These are phyloP conservation scores for Thalassiosira hispida DNA, from an alignment of 352 stramenopile species.

Conservation along the genomic window DNA sequence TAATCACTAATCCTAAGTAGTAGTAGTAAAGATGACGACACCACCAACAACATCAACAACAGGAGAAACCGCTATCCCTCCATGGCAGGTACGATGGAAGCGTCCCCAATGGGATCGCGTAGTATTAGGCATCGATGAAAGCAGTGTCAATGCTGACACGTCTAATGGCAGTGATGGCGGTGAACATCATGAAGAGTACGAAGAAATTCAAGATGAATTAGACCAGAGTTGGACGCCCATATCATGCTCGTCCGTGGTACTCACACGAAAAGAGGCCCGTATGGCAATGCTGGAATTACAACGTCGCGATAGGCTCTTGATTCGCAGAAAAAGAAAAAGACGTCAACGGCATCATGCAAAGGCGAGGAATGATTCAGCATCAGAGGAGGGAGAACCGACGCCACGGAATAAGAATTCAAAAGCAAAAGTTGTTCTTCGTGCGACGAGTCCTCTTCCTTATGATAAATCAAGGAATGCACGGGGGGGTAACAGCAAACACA, in stretches of 20 bases:
- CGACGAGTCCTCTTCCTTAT: no score
- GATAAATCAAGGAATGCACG: no score
- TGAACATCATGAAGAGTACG: not conserved
- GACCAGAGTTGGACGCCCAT: conserved; percentile 44
- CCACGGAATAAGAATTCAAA: conserved; percentile 11
- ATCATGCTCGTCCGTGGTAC: conserved; percentile 35
- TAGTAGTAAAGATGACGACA: not conserved
- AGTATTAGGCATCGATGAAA: conserved; percentile 15
- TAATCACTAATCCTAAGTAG: no score
- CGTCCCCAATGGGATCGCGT: conserved; percentile 46
- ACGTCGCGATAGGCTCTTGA: conserved; percentile 27
- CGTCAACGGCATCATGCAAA: not conserved
- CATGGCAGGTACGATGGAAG: conserved; percentile 57
- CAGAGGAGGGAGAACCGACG: not conserved
- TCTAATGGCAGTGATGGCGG: not conserved
- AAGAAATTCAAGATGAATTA: conserved; percentile 22
- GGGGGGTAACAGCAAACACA: no score
- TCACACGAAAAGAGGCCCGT: conserved; percentile 47
- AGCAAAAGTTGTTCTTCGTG: not conserved
- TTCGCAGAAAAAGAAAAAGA: not conserved
- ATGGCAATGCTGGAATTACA: conserved; percentile 39
- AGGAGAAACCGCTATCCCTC: conserved; percentile 14
- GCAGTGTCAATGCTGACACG: conserved; percentile 1
- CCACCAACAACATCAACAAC: not conserved
- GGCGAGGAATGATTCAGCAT: not conserved